Conservation (phyloP, 2,329 filamentous ascomycete species). For the Colletotrichum noveboracense region DNA sequence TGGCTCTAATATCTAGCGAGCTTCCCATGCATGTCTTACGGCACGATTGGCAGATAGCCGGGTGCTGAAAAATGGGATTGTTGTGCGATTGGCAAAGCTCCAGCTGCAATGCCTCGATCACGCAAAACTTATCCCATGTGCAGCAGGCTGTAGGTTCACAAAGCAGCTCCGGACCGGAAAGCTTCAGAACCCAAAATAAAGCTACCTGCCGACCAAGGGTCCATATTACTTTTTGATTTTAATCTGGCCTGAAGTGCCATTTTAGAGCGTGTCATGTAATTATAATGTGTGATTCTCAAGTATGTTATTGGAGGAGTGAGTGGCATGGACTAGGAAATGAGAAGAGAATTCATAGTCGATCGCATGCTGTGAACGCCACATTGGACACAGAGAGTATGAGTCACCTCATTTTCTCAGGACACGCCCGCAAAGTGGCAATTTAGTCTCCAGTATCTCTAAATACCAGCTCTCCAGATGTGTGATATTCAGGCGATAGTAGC, state of each 20-base stretch:
- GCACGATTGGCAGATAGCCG: neutral
- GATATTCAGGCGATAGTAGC: neutral
- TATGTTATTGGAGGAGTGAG: neutral
- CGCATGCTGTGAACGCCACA: neutral
- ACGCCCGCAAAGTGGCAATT: neutral
- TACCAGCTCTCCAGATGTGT: neutral
- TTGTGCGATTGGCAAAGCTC: fast-evolving
- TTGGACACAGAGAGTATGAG: neutral
- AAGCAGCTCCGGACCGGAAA: neutral
- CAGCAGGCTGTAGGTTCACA: neutral
- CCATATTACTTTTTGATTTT: neutral
- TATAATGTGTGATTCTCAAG: neutral
- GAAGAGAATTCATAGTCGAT: neutral
- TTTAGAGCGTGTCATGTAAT: neutral
- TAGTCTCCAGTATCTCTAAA: neutral
- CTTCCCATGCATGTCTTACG: neutral
- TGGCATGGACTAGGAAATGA: neutral
- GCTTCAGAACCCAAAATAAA: neutral
- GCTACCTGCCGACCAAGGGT: neutral
- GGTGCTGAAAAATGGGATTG: neutral
- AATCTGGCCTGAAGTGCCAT: neutral
- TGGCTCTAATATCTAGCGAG: neutral
- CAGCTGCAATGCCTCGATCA: neutral
- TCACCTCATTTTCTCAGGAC: neutral
- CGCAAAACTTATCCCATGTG: neutral